Conservation (phyloP, 148 eudicot species). For the Hydrangea macrophylla region DNA sequence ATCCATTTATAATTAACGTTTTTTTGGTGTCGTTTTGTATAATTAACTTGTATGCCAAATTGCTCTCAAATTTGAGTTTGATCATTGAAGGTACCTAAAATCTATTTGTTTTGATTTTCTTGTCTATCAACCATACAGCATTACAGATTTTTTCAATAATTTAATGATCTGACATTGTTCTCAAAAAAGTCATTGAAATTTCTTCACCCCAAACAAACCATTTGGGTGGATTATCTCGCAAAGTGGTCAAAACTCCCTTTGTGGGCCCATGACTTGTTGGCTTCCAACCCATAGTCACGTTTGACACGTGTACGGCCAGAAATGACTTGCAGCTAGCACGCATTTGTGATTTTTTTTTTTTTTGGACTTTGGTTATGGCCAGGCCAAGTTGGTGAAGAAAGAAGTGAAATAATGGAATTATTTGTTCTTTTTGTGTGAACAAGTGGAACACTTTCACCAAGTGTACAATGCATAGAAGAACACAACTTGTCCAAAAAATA, state of each 20-base stretch:
- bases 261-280: slow-evolving; percentile 14
- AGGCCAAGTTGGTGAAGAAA: neutral
- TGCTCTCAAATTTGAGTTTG: neutral
- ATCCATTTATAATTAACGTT: too few species aligned
- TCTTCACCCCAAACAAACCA: neutral
- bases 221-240: neutral
- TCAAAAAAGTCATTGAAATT: neutral
- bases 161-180: neutral
- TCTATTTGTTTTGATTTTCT: neutral
- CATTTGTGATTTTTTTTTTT: neutral
- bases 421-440: too few species aligned
- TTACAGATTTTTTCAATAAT: too few species aligned
- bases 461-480: too few species aligned
- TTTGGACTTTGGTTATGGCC: neutral
- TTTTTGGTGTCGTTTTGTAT: neutral
- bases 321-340: neutral
- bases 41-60: neutral
- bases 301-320: slow-evolving; percentile 18
- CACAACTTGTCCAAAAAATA: too few species aligned
- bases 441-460: too few species aligned
- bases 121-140: neutral
- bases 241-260: neutral
- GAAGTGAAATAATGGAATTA: neutral
- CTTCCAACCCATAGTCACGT: slow-evolving; percentile 18
- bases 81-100: neutral